Evolutionary conservation across 331 rosid species (phyloP).

Genomic region (Pyrus hybrid): DNA sequence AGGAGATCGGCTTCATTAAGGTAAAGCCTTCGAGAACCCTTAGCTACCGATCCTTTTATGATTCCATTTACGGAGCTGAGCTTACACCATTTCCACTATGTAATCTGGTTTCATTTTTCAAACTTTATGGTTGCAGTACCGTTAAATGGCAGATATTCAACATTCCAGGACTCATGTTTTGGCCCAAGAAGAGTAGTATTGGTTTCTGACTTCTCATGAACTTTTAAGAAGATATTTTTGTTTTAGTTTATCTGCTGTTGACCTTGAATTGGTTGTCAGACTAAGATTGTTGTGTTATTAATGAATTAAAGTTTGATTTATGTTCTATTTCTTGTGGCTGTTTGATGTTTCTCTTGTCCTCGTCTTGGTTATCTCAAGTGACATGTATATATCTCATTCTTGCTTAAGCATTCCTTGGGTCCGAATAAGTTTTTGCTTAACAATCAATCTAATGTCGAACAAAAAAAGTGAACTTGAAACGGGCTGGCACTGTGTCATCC

Average conservation of each 20-base stretch:
- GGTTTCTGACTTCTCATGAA: background rate
- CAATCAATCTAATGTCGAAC: background rate
- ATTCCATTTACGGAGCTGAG: background rate
- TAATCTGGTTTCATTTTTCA: background rate
- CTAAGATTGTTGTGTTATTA: background rate
- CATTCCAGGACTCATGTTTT: background rate
- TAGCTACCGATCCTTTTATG: background rate
- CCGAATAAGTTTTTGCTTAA: background rate
- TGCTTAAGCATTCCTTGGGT: background rate
- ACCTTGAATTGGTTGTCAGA: conserved; percentile 7
- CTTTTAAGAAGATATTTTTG: conserved; percentile 7
- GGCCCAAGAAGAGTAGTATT: background rate
- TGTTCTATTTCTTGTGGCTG: background rate
- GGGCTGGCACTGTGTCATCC: background rate
- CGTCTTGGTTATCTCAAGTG: background rate
- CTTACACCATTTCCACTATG: background rate
- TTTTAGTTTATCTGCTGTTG: conserved; percentile 14
- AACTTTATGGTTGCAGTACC: conserved; percentile 51
- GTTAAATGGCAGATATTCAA: conserved; percentile 20
- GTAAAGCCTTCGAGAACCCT: background rate
- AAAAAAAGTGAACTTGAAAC: background rate
- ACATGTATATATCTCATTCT: background rate
- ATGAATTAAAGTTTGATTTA: background rate
- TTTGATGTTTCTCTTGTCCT: background rate
- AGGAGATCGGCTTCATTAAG: conserved; percentile 95